Conservation (phyloP, 2,329 filamentous ascomycete genomes). For the Davidsoniella australis region DNA sequence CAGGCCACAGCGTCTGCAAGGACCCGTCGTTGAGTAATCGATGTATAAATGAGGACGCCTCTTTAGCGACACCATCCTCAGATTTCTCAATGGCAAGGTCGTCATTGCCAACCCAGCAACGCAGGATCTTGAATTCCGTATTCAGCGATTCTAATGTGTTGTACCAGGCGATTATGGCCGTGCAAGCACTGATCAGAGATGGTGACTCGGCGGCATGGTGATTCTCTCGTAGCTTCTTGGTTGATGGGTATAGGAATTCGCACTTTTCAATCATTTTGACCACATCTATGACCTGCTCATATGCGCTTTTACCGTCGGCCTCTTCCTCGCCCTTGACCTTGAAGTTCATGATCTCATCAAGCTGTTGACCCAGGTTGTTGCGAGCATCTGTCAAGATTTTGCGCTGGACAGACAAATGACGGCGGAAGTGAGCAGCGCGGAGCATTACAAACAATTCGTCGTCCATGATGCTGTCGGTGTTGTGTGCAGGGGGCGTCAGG, state of each 20-base stretch:
- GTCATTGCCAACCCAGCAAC: conserved; percentile 92
- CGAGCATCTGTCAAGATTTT: conserved; percentile 79
- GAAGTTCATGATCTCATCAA: conserved; percentile 85
- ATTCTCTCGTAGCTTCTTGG: conserved; percentile 52
- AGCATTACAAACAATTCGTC: conserved; percentile 73
- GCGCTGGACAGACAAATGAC: conserved; percentile 68
- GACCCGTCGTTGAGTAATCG: conserved; percentile 91
- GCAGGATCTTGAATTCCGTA: conserved; percentile 76
- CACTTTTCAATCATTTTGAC: conserved; percentile 81
- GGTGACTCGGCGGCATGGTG: conserved; percentile 63
- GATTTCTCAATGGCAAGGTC: conserved; percentile 75
- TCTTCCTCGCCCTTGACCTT: conserved; percentile 88
- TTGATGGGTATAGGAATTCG: conserved; percentile 71
- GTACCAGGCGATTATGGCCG: conserved; percentile 87
- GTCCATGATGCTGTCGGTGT: conserved; percentile 42
- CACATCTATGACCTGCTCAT: conserved; percentile 78
- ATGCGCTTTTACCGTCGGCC: conserved; percentile 61
- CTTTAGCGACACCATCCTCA: conserved; percentile 44
- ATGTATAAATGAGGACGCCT: conserved; percentile 88
- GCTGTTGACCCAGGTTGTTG: conserved; percentile 48
- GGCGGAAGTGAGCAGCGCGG: conserved; percentile 65
- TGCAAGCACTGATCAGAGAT: conserved; percentile 65
- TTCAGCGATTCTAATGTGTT: conserved; percentile 95
- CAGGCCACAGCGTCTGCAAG: conserved; percentile 51
- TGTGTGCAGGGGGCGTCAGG: conserved; percentile 59